These are phyloP conservation scores for Globisporangium heterothallicum DNA, from an alignment of 352 stramenopile species.

Conservation along the genomic window DNA sequence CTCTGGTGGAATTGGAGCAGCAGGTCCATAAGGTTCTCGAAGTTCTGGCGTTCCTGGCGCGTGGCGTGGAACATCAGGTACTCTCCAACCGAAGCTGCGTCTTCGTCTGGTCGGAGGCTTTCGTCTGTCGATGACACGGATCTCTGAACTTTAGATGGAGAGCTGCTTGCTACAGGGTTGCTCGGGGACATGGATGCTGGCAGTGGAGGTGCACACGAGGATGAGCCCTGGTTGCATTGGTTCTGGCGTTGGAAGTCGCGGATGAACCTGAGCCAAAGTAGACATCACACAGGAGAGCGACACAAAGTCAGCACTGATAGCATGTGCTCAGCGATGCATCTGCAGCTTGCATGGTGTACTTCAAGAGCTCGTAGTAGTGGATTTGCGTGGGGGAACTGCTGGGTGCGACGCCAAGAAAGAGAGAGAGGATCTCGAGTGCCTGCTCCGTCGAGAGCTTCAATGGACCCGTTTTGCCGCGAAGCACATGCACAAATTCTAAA, in stretches of 20 bases:
- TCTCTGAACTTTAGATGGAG: not conserved
- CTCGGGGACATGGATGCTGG: not conserved
- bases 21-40: slow-evolving; percentile 53
- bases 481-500: slow-evolving; percentile 32
- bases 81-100: slow-evolving; percentile 25
- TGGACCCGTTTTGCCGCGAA: slow-evolving; percentile 14
- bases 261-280: too few species aligned
- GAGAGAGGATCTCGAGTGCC: slow-evolving; percentile 23
- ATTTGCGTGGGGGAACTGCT: slow-evolving; percentile 17
- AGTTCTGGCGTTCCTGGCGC: slow-evolving; percentile 33
- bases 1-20: slow-evolving; percentile 36
- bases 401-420: slow-evolving; percentile 29
- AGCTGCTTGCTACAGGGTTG: not conserved
- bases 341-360: slow-evolving; percentile 12
- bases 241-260: not conserved
- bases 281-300: too few species aligned
- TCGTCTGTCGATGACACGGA: too few species aligned
- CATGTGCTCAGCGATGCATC: too few species aligned
- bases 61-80: slow-evolving; percentile 50
- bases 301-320: not conserved
- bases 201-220: not conserved
- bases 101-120: too few species aligned
- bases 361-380: slow-evolving; percentile 37
- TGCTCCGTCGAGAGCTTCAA: slow-evolving; percentile 30
- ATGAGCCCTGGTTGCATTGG: not conserved